These are phyloP conservation scores for Pseudocercospora macadamiae DNA, from an alignment of 2,329 filamentous ascomycete genomes.

Conservation along the genomic window DNA sequence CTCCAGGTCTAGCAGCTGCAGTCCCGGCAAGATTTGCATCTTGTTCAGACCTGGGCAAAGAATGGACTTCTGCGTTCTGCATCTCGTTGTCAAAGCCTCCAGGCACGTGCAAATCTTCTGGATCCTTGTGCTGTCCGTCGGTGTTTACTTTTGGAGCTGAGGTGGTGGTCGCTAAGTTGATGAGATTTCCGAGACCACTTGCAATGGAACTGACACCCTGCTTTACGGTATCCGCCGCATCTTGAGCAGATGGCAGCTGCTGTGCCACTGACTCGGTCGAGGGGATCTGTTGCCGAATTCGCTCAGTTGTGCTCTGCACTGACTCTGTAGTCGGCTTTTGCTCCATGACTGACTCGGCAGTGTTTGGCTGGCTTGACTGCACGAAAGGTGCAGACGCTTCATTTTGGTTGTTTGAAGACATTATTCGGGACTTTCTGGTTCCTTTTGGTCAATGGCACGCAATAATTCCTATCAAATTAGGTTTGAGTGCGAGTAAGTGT, in stretches of 20 bases:
- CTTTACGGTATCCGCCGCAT: conserved; percentile 11
- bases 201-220: conserved; percentile 14
- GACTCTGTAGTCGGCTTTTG: not conserved
- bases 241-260: conserved; percentile 17
- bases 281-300: conserved; percentile 5
- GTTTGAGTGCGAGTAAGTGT: not conserved
- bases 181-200: conserved; percentile 15
- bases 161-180: conserved; percentile 3
- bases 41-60: conserved; percentile 7
- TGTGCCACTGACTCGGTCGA: conserved; percentile 12
- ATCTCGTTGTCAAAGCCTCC: conserved; percentile 15
- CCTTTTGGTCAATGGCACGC: not conserved
- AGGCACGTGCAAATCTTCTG: conserved; percentile 17
- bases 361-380: not conserved
- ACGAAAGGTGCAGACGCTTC: not conserved
- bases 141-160: not conserved
- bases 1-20: conserved; percentile 15
- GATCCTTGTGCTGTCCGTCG: conserved; percentile 7
- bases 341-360: not conserved
- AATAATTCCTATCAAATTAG: not conserved
- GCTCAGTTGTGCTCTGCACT: conserved; percentile 16
- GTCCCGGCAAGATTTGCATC: conserved; percentile 16
- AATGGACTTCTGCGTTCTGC: not conserved
- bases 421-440: not conserved
- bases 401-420: not conserved